phyloP scores from a whole-genome alignment of 179 eudicot species.

The Corrigiola litoralis region DNA sequence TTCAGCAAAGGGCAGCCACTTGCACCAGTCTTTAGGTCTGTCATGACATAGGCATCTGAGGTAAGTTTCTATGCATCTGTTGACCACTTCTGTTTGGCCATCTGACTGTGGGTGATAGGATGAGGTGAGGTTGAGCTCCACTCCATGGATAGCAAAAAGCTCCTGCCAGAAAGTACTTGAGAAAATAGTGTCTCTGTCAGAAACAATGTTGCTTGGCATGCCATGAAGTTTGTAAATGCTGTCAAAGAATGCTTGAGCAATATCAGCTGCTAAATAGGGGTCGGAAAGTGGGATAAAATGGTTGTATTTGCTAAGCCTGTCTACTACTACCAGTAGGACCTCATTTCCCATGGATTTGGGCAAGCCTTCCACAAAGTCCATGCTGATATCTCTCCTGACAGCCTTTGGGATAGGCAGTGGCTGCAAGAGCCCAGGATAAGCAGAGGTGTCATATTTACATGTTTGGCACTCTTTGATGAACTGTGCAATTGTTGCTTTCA shows the following conservation, averaged over 20 bases:
- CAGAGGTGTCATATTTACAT: background rate
- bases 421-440: background rate
- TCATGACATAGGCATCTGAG: too few relatives aligned
- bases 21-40: too few relatives aligned
- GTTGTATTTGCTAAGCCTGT: background rate
- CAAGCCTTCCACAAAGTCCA: background rate
- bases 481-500: background rate
- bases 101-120: background rate
- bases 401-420: background rate
- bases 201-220: background rate
- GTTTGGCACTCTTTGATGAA: background rate
- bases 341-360: background rate
- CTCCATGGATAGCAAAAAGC: background rate
- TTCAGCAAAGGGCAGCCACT: too few relatives aligned
- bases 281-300: background rate
- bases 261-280: background rate
- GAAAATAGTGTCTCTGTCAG: conserved; percentile 2
- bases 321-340: conserved; percentile 1
- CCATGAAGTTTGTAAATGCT: background rate
- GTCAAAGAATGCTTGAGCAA: conserved; percentile 1
- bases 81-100: background rate
- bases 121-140: background rate
- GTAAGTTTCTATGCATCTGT: background rate
- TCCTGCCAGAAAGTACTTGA: background rate
- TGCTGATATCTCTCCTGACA: background rate